These are phyloP conservation scores for Niebla homalea DNA, from an alignment of 495 filamentous ascomycete genomes.

Conservation along the genomic window DNA sequence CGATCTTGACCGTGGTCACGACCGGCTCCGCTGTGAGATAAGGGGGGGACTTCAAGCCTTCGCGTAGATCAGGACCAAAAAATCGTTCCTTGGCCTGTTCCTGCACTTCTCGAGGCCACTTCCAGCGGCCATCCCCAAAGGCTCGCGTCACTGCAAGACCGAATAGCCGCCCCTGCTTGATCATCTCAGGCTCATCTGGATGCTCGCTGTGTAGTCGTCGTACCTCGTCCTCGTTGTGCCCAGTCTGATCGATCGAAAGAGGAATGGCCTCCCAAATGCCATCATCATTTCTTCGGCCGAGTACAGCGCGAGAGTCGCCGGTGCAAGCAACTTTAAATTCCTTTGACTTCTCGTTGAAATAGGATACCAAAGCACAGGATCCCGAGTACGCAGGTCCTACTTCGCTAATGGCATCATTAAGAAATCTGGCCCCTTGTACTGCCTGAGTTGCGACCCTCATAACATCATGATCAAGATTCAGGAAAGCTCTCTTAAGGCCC, in stretches of 20 bases:
- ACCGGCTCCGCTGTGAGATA: slow-evolving; percentile 55
- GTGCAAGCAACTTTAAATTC: slow-evolving; percentile 44
- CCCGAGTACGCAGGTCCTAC: slow-evolving; percentile 37
- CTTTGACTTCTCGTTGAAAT: slow-evolving; percentile 36
- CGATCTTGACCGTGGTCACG: slow-evolving; percentile 40
- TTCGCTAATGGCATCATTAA: slow-evolving; percentile 23
- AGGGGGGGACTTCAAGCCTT: slow-evolving; percentile 39
- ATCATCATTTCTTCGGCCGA: slow-evolving; percentile 34
- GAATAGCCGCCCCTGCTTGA: slow-evolving; percentile 42
- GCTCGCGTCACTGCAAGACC: slow-evolving; percentile 44
- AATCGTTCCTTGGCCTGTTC: slow-evolving; percentile 30
- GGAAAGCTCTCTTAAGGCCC: slow-evolving; percentile 35
- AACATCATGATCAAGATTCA: slow-evolving; percentile 36
- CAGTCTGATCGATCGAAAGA: slow-evolving; percentile 48
- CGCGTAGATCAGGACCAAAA: slow-evolving; percentile 30
- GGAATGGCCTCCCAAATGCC: slow-evolving; percentile 35
- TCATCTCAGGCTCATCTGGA: slow-evolving; percentile 41
- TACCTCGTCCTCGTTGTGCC: slow-evolving; percentile 37
- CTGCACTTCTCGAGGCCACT: slow-evolving; percentile 41
- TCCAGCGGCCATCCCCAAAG: slow-evolving; percentile 53
- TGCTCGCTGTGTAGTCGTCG: slow-evolving; percentile 39
- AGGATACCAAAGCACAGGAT: slow-evolving; percentile 45
- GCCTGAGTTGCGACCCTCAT: slow-evolving; percentile 27
- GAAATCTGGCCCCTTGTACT: slow-evolving; percentile 12
- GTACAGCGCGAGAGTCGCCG: slow-evolving; percentile 47